phyloP scores from a whole-genome alignment of 1,139 yeast species.

The Chernovozyma aurita region DNA sequence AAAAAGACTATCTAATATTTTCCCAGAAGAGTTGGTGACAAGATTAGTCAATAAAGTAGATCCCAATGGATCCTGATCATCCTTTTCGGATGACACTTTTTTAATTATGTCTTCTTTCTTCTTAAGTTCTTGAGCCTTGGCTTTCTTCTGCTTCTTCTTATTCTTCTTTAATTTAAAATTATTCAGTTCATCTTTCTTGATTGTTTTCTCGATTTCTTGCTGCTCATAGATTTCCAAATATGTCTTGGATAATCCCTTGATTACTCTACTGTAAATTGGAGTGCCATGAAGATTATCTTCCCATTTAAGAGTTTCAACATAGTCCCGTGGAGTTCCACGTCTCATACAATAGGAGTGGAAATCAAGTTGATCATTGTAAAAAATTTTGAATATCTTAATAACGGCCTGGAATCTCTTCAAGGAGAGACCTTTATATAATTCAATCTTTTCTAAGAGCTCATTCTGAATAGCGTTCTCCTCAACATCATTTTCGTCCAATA shows the following conservation, averaged over 20 bases:
- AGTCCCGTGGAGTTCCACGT: slow-evolving; percentile 85
- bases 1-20: slow-evolving; percentile 27
- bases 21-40: slow-evolving; percentile 18
- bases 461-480: slow-evolving; percentile 21
- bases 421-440: slow-evolving; percentile 62
- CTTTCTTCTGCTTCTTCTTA: slow-evolving; percentile 29
- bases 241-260: slow-evolving; percentile 59
- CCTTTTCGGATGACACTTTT: slow-evolving; percentile 39
- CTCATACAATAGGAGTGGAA: slow-evolving; percentile 92
- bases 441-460: slow-evolving; percentile 32
- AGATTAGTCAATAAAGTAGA: slow-evolving; percentile 30
- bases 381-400: slow-evolving; percentile 63
- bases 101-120: slow-evolving; percentile 36
- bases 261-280: slow-evolving; percentile 67
- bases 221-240: slow-evolving; percentile 45
- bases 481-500: slow-evolving; percentile 12
- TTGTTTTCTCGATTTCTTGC: slow-evolving; percentile 10
- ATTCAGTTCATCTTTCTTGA: slow-evolving; percentile 12
- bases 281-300: slow-evolving; percentile 68
- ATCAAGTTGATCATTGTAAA: slow-evolving; percentile 82
- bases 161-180: slow-evolving; percentile 18
- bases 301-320: slow-evolving; percentile 74
- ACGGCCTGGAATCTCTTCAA: slow-evolving; percentile 74
- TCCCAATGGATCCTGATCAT: slow-evolving; percentile 50
- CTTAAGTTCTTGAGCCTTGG: slow-evolving; percentile 33